These are phyloP conservation scores for Musa schizocarpa DNA, from an alignment of 176 grass and related monocot species.

Conservation along the genomic window DNA sequence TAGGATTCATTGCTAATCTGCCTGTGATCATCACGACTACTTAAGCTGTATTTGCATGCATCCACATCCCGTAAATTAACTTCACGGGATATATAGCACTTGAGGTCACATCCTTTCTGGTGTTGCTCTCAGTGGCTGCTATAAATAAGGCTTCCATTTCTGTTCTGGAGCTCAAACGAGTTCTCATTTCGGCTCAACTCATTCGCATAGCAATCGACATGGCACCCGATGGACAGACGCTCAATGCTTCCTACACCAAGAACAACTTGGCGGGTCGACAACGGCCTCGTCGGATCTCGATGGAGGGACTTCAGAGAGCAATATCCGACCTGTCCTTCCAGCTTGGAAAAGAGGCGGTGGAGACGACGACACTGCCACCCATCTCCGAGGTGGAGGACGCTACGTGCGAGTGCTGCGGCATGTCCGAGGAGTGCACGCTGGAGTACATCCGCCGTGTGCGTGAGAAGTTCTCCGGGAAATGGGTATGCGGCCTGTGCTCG, in stretches of 20 bases:
- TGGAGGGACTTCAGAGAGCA: slow-evolving; percentile 74
- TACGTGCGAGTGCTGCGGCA: slow-evolving; percentile 80
- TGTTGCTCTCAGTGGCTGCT: slow-evolving; percentile 43
- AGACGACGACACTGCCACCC: slow-evolving; percentile 24
- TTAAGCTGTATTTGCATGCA: too few species aligned
- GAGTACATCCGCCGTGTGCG: slow-evolving; percentile 62
- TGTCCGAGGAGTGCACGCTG: slow-evolving; percentile 79
- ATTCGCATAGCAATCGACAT: slow-evolving; percentile 7
- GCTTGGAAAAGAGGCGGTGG: slow-evolving; percentile 32
- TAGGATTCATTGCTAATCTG: too few species aligned
- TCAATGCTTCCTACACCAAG: slow-evolving; percentile 13
- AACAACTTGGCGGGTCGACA: slow-evolving; percentile 4
- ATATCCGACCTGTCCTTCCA: slow-evolving; percentile 71
- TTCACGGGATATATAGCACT: slow-evolving; percentile 32
- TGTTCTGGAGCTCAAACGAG: too few species aligned
- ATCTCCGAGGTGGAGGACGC: slow-evolving; percentile 58
- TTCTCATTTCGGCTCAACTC: not conserved
- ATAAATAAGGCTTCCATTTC: slow-evolving; percentile 10
- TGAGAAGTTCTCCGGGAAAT: slow-evolving; percentile 58
- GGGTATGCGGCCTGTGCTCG: slow-evolving; percentile 75
- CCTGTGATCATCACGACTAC: too few species aligned
- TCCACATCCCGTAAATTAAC: too few species aligned
- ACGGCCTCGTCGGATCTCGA: slow-evolving; percentile 59
- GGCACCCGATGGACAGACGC: slow-evolving; percentile 56
- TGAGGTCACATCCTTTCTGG: slow-evolving; percentile 28